Base-by-base conservation (phyloP, 2,329 filamentous ascomycete genomes). In the Lachnellula willkommii region DNA sequence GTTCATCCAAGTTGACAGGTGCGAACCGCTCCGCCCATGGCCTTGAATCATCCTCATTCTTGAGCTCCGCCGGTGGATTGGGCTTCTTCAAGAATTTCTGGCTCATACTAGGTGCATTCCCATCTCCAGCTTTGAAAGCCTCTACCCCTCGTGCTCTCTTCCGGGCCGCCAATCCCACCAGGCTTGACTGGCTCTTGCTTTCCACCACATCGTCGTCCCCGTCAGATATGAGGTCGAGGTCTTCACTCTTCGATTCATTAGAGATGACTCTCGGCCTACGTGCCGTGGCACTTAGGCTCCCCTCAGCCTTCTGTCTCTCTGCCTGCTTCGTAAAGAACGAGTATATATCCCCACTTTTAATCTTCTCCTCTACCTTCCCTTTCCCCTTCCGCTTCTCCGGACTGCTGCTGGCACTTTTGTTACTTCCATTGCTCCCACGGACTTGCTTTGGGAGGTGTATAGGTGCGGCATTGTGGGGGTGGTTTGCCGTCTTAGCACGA, bases 11-110 rank as follows among this genome's bases (percentile, higher is more conserved):
- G 63, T 81, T 87, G 2, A 71, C 66, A 0, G 93, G 93, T 2
- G 82, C 85, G 71, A 90, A 97, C 63, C 85, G 83, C 64, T 96
- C 92, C 15, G 88, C 88, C 93, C 93, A 97, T 3, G 93, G 91
- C 52, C 87, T 81, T 49, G 77, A 72, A 62, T 90, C 86, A 37
- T 82, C 77, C 49, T 77, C 74, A 6, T 62, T 60, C 7, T 63
- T 60, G 11, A 66, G 51, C 15, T 65, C 65, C 12, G 63, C 40
- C 5, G 52, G 26, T 22, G 42, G 66, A 20, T 66, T 60, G 8
- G 73, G 65, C 12, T 76, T 79, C 58, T 71, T 76, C 24, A 52
- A 82, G 66, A 57, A 85, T 56, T 73, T 77, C 62, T 81, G 79
- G 60, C 79, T 81, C 26, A 74, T 71, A 28, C 59, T 65, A 59